Evolutionary conservation across 2,329 filamentous ascomycete species (phyloP), one percentile per base, ranked within the genome.

Genomic region (Cercospora sesami): DNA sequence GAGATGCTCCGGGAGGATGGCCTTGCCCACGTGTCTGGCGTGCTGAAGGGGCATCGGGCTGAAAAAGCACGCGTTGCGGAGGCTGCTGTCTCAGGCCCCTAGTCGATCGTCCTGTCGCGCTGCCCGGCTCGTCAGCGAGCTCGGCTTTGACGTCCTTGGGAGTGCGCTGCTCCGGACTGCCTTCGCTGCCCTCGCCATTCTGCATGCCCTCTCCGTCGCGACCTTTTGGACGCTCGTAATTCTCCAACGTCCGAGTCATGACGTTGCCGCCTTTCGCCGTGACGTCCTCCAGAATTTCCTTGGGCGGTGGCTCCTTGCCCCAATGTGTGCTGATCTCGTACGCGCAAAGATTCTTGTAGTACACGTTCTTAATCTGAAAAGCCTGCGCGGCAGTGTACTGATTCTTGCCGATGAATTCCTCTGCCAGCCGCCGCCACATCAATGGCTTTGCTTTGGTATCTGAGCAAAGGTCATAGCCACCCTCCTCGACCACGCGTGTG

Each of bases 281-380:
- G 30, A 86, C 78, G 67, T 93, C 89, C 79, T 97, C 93, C 36
- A 97, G 83, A 59, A 96, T 96, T 74, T 96, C 92, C 73, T 91
- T 93, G 5, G 93, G 92, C 16, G 93, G 93, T 0, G 93, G 93
- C 70, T 93, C 91, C 79, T 91, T 89, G 64, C 89, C 86, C 80
- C 94, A 91, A 51, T 93, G 81, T 10, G 88, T 90, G 58, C 87
- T 87, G 75, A 96, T 95, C 80, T 96, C 93, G 80, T 91, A 97
- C 1, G 93, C 93, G 12, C 83, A 85, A 39, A 97, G 86, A 75
- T 94, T 93, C 79, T 93, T 94, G 83, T 96, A 96, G 82, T 95
- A 97, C 70, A 91, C 89, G 65, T 91, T 90, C 81, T 97, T 97
- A 65, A 96, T 83, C 68, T 91, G 87, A 80, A 96, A 96, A 14